A percentile compares a stretch with the other conserved stretches of the same genome.
Conservation (phyloP, 257 asterid genomes). For the Solanum raphanifolium region DNA sequence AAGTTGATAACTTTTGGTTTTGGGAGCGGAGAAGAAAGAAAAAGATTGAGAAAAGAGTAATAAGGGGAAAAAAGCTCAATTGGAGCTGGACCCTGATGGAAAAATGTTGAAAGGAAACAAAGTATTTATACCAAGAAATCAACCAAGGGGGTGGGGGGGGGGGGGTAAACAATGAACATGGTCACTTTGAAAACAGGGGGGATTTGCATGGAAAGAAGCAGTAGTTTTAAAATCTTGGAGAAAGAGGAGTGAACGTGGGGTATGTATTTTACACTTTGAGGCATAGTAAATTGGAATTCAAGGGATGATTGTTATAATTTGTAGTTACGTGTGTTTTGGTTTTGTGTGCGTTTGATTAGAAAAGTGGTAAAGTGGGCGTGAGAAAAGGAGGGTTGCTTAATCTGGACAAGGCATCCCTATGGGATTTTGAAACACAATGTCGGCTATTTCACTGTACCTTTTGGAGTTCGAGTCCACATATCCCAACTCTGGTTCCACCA, state of each 20-base stretch:
- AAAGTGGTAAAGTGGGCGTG: conserved; percentile 20
- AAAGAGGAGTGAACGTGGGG: conserved; percentile 17
- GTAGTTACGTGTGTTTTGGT: conserved; percentile 4
- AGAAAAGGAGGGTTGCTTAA: conserved; percentile 25
- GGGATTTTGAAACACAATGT: conserved; percentile 31
- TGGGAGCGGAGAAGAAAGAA: background rate
- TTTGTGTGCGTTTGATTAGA: conserved; percentile 10
- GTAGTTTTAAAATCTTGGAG: background rate
- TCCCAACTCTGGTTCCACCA: conserved; percentile 4
- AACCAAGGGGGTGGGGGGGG: background rate
- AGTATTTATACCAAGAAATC: conserved; percentile 20
- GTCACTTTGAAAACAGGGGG: conserved; percentile 35
- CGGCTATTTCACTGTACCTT: conserved; percentile 8
- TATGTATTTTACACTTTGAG: background rate
- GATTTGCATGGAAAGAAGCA: conserved; percentile 43
- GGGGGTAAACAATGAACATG: conserved; percentile 27
- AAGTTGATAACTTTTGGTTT: background rate
- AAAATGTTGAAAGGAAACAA: background rate
- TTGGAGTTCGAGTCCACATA: conserved; percentile 10
- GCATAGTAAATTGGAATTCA: conserved; percentile 10
- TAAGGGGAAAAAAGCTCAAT: conserved; percentile 52
- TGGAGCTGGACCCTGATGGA: conserved; percentile 60
- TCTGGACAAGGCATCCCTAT: conserved; percentile 38
- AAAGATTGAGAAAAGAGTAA: background rate
- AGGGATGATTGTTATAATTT: conserved; percentile 18